Base-by-base conservation (phyloP, 441 rosid species). In the Rhodomyrtus psidioides region DNA sequence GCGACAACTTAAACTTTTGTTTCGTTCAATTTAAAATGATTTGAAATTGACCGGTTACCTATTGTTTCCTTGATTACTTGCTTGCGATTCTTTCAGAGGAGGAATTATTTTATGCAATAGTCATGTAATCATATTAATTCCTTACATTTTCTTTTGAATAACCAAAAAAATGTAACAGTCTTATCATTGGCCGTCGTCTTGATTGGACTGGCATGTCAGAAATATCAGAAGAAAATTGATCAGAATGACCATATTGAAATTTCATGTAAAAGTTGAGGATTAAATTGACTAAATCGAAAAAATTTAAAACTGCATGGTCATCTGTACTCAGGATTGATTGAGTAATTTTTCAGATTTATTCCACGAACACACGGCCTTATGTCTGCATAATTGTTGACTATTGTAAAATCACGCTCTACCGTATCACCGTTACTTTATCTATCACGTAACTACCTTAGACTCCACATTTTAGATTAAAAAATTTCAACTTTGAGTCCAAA, bases 301-400 rank as follows among this genome's bases (percentile, higher is more conserved):
- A 53, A 15, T 14, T 14, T 14, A 53, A 13, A 15, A 53, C 1
- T 7, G 1, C 4, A 28, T 28, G 0, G 0, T 9, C 46, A 30
- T 65, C 4, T 17, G 26, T 17, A 2, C 2, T 9, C 30, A 62
- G 21, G 23, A 16, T 19, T 9, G 7, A 17, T 9, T 9, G 7
- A 5, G 46, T 2, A 65, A 30, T 17, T 30, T 30, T 30, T 12
- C 2, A 6, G 0, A 30, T 62, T 34, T 19, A 62, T 62, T 62
- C 19, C 1, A 2, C 1, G 6, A 9, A 30, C 4, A 5, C 44
- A 4, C 17, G 46, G 0, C 1, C 1, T 55, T 23, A 0, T 23
- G 58, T 55, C 4, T 1, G 1, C 13, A 23, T 3, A 4, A 26
- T 23, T 10, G n/a, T 23, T 4, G 56, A 54, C 3, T 3, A 3